Conservation (phyloP, 352 stramenopile species). For the Plasmopara halstedii region DNA sequence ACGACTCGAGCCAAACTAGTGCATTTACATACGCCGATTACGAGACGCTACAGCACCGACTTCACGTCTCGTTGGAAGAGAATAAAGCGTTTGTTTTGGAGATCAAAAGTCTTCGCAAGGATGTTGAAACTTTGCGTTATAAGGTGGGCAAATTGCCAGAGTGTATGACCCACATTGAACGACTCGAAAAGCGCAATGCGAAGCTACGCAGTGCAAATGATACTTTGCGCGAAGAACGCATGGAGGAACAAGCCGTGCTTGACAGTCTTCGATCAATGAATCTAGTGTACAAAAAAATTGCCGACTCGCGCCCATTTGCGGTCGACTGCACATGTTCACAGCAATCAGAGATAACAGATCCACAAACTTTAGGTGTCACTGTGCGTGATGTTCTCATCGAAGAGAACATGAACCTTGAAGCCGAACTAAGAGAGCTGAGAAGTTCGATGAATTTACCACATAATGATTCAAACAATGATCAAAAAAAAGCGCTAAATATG, state of each 20-base stretch:
- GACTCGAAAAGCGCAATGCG: conserved; percentile 46
- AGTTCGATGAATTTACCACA: conserved; percentile 21
- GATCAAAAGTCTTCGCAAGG: conserved; percentile 50
- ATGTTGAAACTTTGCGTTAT: conserved; percentile 38
- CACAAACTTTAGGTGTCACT: conserved; percentile 24
- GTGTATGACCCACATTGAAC: conserved; percentile 33
- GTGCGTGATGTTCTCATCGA: conserved; percentile 48
- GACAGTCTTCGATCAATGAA: conserved; percentile 64
- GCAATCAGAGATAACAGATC: conserved; percentile 12
- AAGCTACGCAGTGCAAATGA: conserved; percentile 53
- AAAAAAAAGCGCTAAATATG: conserved; percentile 18
- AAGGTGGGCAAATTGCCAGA: conserved; percentile 34
- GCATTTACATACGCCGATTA: conserved; percentile 48
- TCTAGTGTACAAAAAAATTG: conserved; percentile 67
- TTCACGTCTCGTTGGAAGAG: conserved; percentile 31
- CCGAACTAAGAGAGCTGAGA: conserved; percentile 32
- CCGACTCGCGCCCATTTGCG: conserved; percentile 42
- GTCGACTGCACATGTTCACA: conserved; percentile 17
- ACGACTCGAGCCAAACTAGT: conserved; percentile 51
- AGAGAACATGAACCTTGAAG: conserved; percentile 46
- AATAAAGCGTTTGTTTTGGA: conserved; percentile 37
- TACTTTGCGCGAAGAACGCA: conserved; percentile 49
- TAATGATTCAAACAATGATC: conserved; percentile 9
- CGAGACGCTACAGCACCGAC: conserved; percentile 41
- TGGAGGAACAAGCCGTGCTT: conserved; percentile 51